Conservation (phyloP, 164 flowering plant genomes). For the Paratinospora sagittata region DNA sequence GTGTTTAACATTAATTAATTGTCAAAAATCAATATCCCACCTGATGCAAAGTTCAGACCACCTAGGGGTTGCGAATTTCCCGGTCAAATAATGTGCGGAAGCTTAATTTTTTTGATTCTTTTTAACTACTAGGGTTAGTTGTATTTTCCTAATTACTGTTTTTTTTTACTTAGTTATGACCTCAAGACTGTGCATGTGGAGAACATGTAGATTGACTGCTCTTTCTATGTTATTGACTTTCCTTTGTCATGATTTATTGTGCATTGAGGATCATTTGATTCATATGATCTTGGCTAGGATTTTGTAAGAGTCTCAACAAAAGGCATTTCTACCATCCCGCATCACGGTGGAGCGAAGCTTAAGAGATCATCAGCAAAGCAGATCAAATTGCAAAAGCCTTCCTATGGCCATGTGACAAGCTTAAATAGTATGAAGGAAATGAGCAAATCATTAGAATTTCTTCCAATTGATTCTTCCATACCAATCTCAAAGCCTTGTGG, state of each 20-base stretch:
- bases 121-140: too few relatives aligned
- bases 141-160: neutral
- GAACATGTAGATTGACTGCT: neutral
- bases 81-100: too few relatives aligned
- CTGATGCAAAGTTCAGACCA: too few relatives aligned
- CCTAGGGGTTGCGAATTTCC: too few relatives aligned
- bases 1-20: too few relatives aligned
- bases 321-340: conserved; percentile 25
- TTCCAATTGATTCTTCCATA: conserved; percentile 49
- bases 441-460: conserved; percentile 20
- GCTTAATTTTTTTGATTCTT: too few relatives aligned
- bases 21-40: too few relatives aligned
- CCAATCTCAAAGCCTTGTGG: conserved; percentile 23
- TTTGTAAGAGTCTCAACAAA: conserved; percentile 24
- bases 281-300: conserved; percentile 32
- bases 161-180: neutral
- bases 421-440: conserved; percentile 18
- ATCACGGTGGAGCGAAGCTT: conserved; percentile 72
- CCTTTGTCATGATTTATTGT: neutral
- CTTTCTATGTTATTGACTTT: neutral
- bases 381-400: conserved; percentile 16
- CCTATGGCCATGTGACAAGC: conserved; percentile 22
- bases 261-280: neutral
- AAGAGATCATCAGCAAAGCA: conserved; percentile 51
- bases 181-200: neutral